A percentile compares a stretch with the other conserved stretches of the same genome.
Conservation (phyloP, 1,139 yeast genomes). For the Yamadazyma aaseri region DNA sequence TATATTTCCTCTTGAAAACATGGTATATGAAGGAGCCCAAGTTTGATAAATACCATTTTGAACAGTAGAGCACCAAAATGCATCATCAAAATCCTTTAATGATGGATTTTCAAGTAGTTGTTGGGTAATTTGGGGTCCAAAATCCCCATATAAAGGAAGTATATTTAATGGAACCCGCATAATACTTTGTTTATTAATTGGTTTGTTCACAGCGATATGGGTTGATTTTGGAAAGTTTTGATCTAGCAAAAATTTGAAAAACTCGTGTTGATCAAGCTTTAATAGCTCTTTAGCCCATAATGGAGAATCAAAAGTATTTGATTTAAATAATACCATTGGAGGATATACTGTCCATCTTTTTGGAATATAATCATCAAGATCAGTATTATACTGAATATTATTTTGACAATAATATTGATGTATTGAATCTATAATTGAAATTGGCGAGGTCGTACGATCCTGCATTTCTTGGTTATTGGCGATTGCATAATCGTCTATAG, state of each 20-base stretch:
- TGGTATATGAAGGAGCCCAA: slow-evolving; percentile 85
- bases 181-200: slow-evolving; percentile 54
- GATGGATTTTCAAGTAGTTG: slow-evolving; percentile 37
- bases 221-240: slow-evolving; percentile 30
- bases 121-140: slow-evolving; percentile 46
- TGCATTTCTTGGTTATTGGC: background rate
- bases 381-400: background rate
- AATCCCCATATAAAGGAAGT: slow-evolving; percentile 61
- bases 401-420: background rate
- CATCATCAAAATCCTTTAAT: slow-evolving; percentile 39
- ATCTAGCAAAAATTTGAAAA: slow-evolving; percentile 25
- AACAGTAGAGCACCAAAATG: slow-evolving; percentile 69
- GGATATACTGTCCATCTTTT: slow-evolving; percentile 62
- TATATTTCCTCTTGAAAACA: slow-evolving; percentile 89
- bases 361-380: slow-evolving; percentile 31
- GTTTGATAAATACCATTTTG: slow-evolving; percentile 78
- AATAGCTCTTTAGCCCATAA: slow-evolving; percentile 28
- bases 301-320: slow-evolving; percentile 36
- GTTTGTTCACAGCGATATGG: slow-evolving; percentile 71
- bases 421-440: too few relatives aligned
- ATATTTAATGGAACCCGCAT: slow-evolving; percentile 66
- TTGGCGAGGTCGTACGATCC: slow-evolving; percentile 1
- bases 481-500: background rate
- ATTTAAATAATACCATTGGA: slow-evolving; percentile 60
- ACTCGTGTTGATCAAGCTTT: slow-evolving; percentile 14